These are phyloP conservation scores for carrot (Daucus carota) DNA, from an alignment of 129 eudicot genomes.

Conservation along the genomic window DNA sequence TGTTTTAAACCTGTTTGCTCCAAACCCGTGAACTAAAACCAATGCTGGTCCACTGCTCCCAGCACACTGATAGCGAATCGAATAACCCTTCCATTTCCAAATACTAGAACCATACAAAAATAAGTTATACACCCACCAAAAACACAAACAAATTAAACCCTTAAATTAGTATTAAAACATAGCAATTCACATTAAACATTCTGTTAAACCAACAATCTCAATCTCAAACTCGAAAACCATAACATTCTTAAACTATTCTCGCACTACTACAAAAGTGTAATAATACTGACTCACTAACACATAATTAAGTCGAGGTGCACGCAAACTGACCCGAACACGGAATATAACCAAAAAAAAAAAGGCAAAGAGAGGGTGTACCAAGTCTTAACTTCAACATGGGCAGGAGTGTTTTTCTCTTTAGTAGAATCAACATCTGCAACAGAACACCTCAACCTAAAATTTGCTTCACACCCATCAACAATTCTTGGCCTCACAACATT, in stretches of 20 bases:
- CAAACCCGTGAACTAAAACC: constrained; percentile 87
- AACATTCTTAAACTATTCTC: background rate
- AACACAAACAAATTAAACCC: background rate
- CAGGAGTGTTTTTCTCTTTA: constrained; percentile 4
- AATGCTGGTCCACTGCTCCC: constrained; percentile 82
- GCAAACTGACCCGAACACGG: too few species aligned
- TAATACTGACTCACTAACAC: background rate
- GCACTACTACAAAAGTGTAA: background rate
- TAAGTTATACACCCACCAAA: background rate
- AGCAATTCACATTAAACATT: background rate
- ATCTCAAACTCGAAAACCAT: background rate
- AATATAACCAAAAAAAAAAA: too few species aligned
- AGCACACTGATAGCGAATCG: constrained; percentile 75
- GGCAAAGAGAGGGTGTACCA: constrained; percentile 36
- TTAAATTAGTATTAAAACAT: background rate
- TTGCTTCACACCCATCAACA: background rate
- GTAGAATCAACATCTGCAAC: constrained; percentile 23
- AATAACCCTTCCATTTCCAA: constrained; percentile 96
- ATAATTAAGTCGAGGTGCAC: too few species aligned
- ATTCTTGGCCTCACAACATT: background rate
- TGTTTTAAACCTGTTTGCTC: constrained; percentile 95
- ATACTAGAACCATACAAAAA: constrained; percentile 31
- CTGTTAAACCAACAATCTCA: background rate
- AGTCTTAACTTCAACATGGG: constrained; percentile 37
- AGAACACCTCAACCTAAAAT: constrained; percentile 23